Conservation (phyloP, 75 land plant species). For the Cupressus sempervirens region DNA sequence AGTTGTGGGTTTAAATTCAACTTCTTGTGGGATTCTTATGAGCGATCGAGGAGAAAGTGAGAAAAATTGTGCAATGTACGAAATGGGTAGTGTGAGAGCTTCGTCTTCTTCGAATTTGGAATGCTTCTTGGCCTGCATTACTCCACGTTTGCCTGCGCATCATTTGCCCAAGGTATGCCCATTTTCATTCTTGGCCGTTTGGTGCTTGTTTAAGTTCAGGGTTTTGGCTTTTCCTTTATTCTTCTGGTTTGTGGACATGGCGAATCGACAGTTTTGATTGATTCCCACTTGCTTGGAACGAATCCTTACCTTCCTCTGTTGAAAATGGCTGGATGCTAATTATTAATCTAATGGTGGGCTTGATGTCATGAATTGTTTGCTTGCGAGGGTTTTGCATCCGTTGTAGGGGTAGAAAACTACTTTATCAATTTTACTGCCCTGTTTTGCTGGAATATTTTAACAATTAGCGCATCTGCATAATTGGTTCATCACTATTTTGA, state of each 20-base stretch:
- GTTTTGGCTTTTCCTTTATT: not conserved
- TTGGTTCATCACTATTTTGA: not conserved
- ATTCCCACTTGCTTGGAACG: not conserved
- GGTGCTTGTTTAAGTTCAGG: not conserved
- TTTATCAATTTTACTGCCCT: not conserved
- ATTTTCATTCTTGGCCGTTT: no score
- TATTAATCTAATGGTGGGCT: not conserved
- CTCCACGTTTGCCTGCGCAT: slow-evolving; percentile 23
- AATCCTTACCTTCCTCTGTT: not conserved
- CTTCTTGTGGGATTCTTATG: not conserved
- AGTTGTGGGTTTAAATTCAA: not conserved
- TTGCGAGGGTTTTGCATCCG: not conserved
- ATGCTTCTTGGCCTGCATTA: slow-evolving; percentile 28
- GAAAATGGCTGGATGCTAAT: not conserved
- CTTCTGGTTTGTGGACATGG: not conserved
- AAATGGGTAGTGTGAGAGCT: not conserved
- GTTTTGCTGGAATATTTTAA: not conserved
- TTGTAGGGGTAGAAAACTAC: not conserved
- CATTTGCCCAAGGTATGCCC: slow-evolving; percentile 32
- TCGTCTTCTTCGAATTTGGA: slow-evolving; percentile 23
- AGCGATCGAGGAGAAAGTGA: not conserved
- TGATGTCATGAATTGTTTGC: not conserved
- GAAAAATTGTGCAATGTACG: not conserved
- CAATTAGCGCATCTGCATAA: not conserved
- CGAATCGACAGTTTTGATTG: not conserved